Conservation (phyloP, 257 asterid genomes). For the Solanum appendiculatum region DNA sequence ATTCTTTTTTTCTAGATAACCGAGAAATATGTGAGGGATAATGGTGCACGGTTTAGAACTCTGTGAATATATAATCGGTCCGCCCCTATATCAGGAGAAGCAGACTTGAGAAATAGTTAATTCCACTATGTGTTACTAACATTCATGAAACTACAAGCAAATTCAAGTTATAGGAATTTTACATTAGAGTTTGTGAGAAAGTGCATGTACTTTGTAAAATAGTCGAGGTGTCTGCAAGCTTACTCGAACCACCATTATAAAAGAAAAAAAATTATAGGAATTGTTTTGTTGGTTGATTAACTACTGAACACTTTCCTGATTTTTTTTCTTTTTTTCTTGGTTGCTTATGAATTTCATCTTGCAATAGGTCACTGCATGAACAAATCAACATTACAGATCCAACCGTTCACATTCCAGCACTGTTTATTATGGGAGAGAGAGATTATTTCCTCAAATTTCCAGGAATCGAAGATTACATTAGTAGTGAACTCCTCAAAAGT, state of each 20-base stretch:
- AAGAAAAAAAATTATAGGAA: not conserved
- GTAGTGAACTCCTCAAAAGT: conserved; percentile 25
- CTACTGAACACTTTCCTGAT: not conserved
- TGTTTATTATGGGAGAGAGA: conserved; percentile 64
- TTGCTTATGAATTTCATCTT: not conserved
- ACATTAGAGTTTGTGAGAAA: not conserved
- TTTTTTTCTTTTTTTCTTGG: not conserved
- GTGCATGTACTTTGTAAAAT: not conserved
- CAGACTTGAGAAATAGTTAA: not conserved
- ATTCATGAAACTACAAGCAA: not conserved
- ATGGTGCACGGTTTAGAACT: too few relatives aligned
- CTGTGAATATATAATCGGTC: not conserved
- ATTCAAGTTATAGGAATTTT: not conserved
- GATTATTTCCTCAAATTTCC: conserved; percentile 53
- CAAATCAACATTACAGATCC: conserved; percentile 15
- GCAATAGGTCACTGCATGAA: not conserved
- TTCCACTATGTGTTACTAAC: not conserved
- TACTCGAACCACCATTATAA: not conserved
- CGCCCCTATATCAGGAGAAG: not conserved
- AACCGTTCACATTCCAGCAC: conserved; percentile 47
- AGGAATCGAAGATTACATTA: conserved; percentile 55
- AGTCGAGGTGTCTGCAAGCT: not conserved
- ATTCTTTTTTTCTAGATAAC: not conserved
- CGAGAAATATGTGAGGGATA: not conserved
- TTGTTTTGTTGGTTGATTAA: not conserved